Evolutionary conservation across 768 basidiomycete species (phyloP), one percentile per base, ranked within the genome.

Genomic region (Auriscalpium orientale): DNA sequence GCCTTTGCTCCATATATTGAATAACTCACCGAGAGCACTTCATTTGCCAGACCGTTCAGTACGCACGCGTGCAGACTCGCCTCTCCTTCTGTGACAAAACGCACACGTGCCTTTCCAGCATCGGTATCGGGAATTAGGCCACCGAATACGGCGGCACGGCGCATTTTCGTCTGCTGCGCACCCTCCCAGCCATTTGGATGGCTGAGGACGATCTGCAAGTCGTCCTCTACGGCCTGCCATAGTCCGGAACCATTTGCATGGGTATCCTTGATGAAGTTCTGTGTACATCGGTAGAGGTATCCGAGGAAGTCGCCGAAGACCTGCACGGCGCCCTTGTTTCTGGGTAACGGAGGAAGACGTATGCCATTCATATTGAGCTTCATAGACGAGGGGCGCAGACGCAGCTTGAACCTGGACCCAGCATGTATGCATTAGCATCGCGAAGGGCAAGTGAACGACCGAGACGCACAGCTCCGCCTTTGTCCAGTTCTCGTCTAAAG

Each of bases 131-230:
- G 82, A 16, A 91, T 83, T 40, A 91, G 67, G n/a, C 79, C 79
- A 3, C 85, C 88, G 60, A 82, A 78, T 9, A 86, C 78, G 1
- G 88, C 88, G 0, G 82, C 83, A 56, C 85, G 76, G 56, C 88
- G 79, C 84, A 91, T 88, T 68, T 82, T 84, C 34, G 84, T 82
- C 67, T 86, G 83, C 62, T 89, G 87, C 9, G 87, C 85, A 18
- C 80, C 80, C 64, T 90, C 88, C 88, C 88, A 91, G 6, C 88
- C 88, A 61, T 89, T 91, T 13, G 88, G 88, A 67, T 90, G 88
- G 43, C 84, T 84, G 38, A 89, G 71, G 4, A 91, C 86, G 58
- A 90, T 81, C 64, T 90, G 84, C 47, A 87, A 78, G 64, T 84
- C 77, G 46, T 77, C 65, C 64, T 89, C 86, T 28, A 89, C 81